These are phyloP conservation scores for Termitomyces sp. DNA, from an alignment of 768 basidiomycete genomes.

Conservation along the genomic window DNA sequence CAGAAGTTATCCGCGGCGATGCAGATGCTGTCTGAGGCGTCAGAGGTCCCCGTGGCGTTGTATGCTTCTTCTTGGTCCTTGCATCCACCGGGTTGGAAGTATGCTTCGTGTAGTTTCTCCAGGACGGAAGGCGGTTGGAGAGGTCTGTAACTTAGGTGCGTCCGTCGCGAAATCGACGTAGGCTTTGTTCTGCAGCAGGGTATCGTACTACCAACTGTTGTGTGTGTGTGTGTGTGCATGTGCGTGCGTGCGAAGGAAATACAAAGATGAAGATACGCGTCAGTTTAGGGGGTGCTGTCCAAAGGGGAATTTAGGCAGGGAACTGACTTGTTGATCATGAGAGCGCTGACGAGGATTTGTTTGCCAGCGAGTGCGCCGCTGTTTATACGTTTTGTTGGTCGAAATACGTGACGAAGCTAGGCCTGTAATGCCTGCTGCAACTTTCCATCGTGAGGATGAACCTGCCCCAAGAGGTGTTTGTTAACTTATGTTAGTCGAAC, in stretches of 20 bases:
- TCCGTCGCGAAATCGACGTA: conserved; percentile 55
- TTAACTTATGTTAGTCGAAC: too few relatives aligned
- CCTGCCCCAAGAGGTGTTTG: conserved; percentile 21
- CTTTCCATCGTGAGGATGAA: conserved; percentile 64
- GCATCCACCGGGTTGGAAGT: conserved; percentile 46
- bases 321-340: conserved; percentile 60
- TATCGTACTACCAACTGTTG: conserved; percentile 59
- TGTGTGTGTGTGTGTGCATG: too few relatives aligned
- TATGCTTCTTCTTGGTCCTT: conserved; percentile 50
- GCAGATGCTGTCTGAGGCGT: conserved; percentile 47
- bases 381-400: conserved; percentile 55
- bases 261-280: too few relatives aligned
- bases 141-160: conserved; percentile 64
- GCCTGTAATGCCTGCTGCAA: conserved; percentile 66
- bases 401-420: conserved; percentile 60
- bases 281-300: too few relatives aligned
- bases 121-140: conserved; percentile 47
- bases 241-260: too few relatives aligned
- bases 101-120: conserved; percentile 39
- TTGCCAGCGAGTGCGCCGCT: conserved; percentile 41
- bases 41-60: conserved; percentile 44
- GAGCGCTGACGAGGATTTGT: conserved; percentile 46
- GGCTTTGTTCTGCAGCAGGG: conserved; percentile 56
- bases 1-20: conserved; percentile 47
- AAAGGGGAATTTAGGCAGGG: too few relatives aligned